Percentiles rank a stretch among this genome's conserved stretches.
phyloP scores from a whole-genome alignment of 345 rosid genomes.

The Balakata baccata region DNA sequence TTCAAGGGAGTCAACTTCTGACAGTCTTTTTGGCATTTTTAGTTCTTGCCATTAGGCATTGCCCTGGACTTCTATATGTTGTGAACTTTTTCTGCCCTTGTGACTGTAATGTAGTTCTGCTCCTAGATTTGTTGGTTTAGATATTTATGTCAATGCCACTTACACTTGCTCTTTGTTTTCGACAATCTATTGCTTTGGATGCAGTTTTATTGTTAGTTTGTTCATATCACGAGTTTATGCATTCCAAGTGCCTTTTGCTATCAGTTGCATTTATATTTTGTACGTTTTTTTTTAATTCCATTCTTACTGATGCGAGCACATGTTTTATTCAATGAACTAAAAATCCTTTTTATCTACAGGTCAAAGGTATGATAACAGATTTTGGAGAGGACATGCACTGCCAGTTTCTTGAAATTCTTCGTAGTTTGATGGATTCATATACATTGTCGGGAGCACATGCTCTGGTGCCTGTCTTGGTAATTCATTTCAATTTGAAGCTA shows the following conservation, averaged over 20 bases:
- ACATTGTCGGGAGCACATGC: constrained; percentile 69
- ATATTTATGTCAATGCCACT: not conserved
- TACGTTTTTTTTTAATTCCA: not conserved
- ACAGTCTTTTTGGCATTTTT: not conserved
- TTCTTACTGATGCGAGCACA: not conserved
- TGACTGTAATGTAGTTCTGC: not conserved
- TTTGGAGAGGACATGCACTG: constrained; percentile 95
- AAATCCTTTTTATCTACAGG: constrained; percentile 42
- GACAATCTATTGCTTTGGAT: not conserved
- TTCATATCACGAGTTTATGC: not conserved
- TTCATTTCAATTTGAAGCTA: constrained; percentile 11
- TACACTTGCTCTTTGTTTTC: not conserved
- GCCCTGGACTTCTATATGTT: not conserved
- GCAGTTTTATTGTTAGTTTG: not conserved
- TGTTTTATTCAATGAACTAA: not conserved
- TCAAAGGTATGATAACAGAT: constrained; percentile 93
- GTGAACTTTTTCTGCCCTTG: not conserved
- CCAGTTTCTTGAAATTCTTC: constrained; percentile 96
- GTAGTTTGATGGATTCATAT: constrained; percentile 88
- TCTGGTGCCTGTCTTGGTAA: constrained; percentile 45
- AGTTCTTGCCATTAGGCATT: not conserved
- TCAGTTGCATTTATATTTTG: not conserved
- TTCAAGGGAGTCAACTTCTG: no score
- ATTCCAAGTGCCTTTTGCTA: not conserved
- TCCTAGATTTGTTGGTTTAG: not conserved